Evolutionary conservation across 805 yeast genomes (phyloP).

Genomic region (Yamadazyma ubonensis): DNA sequence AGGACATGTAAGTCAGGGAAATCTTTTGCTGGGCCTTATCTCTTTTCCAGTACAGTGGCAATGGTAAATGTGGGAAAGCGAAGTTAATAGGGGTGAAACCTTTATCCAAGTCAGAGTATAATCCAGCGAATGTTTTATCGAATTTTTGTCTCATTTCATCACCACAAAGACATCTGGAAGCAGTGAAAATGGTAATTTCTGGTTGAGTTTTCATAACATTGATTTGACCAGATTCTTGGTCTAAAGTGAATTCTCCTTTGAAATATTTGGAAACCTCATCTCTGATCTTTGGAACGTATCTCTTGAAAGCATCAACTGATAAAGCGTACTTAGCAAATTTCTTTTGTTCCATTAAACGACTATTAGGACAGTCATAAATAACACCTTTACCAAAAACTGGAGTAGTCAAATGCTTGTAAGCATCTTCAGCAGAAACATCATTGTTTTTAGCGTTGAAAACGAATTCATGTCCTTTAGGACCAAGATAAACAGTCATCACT

Average conservation of each 20-base stretch:
- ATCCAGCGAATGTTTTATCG: constrained; percentile 76
- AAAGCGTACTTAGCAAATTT: constrained; percentile 91
- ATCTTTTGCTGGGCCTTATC: constrained; percentile 85
- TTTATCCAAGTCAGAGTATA: constrained; percentile 89
- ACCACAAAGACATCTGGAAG: constrained; percentile 88
- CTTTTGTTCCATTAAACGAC: constrained; percentile 95
- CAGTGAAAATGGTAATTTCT: constrained; percentile 94
- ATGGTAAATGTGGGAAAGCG: constrained; percentile 91
- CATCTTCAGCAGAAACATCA: constrained; percentile 95
- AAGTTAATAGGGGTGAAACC: constrained; percentile 96
- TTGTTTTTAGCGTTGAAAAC: constrained; percentile 85
- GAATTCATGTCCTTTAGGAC: constrained; percentile 97
- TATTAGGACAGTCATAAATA: constrained; percentile 93
- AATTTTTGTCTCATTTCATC: constrained; percentile 85
- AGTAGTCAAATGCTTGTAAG: constrained; percentile 95
- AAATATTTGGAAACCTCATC: constrained; percentile 75
- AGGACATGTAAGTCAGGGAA: constrained; percentile 73
- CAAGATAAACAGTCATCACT: constrained; percentile 92
- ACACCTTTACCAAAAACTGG: constrained; percentile 98
- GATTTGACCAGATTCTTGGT: constrained; percentile 45
- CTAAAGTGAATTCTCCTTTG: constrained; percentile 49
- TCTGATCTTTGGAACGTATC: constrained; percentile 84
- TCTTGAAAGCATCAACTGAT: constrained; percentile 77
- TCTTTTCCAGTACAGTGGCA: constrained; percentile 79
- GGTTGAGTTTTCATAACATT: constrained; percentile 85